A percentile compares a stretch with the other conserved stretches of the same genome.
phyloP scores from a whole-genome alignment of 2,329 filamentous ascomycete species.

The Pezicula carpinea region DNA sequence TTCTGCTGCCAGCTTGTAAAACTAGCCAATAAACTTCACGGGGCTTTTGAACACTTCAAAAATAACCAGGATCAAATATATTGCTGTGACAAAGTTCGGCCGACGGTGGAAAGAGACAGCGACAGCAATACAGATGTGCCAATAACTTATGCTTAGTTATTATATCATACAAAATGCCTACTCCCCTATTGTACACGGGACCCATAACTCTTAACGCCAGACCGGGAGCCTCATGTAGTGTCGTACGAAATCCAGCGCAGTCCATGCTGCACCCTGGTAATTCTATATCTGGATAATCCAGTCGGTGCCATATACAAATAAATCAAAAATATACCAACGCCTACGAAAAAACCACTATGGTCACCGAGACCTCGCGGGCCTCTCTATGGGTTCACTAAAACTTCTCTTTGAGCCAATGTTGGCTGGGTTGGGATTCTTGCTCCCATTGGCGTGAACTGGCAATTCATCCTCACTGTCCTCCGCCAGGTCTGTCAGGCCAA shows the following conservation, averaged over 20 bases:
- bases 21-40: constrained; percentile 22
- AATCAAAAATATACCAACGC: constrained; percentile 17
- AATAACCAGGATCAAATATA: not conserved
- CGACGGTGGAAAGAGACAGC: constrained; percentile 4
- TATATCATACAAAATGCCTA: constrained; percentile 20
- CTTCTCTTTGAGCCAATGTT: constrained; percentile 23
- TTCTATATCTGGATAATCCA: not conserved
- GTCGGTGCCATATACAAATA: not conserved
- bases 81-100: not conserved
- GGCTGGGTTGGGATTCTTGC: constrained; percentile 30
- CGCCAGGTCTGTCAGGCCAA: constrained; percentile 73
- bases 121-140: no score
- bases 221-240: constrained; percentile 15
- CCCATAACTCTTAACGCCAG: constrained; percentile 14
- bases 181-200: constrained; percentile 14
- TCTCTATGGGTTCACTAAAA: constrained; percentile 22
- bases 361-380: constrained; percentile 19
- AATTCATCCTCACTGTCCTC: constrained; percentile 69
- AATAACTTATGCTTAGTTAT: no score
- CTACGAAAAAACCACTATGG: constrained; percentile 6
- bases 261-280: constrained; percentile 13
- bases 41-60: constrained; percentile 17
- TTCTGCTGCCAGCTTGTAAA: constrained; percentile 27
- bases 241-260: constrained; percentile 18
- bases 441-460: constrained; percentile 20